Evolutionary conservation across 2,329 filamentous ascomycete species (phyloP), one percentile per base, ranked within the genome.

Genomic region (Trichoderma atroviride): DNA sequence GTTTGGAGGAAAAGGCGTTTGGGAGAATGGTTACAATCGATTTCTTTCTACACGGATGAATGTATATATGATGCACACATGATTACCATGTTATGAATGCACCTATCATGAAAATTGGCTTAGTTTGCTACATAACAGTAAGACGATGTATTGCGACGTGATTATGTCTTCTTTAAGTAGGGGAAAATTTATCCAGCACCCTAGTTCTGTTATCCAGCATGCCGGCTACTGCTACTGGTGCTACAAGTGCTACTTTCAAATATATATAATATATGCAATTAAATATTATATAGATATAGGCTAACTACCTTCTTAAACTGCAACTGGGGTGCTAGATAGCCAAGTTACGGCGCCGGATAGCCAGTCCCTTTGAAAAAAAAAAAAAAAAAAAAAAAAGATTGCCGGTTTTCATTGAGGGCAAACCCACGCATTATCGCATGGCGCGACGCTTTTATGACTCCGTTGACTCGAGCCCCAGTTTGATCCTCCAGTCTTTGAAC

Each of bases 401-500:
- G n/a, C n/a, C n/a, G n/a, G n/a, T n/a, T n/a, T n/a, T n/a, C n/a
- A n/a, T n/a, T n/a, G n/a, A n/a, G n/a, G n/a, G n/a, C n/a, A n/a
- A n/a, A n/a, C n/a, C n/a, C n/a, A n/a, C n/a, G n/a, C n/a, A 56
- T 16, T 19, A 11, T 29, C 31, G 10, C 24, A 55, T 47, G n/a
- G 9, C 5, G 22, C 57, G 5, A 27, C 24, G 7, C 1, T 6
- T 13, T 40, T 6, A 69, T 19, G 53, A 19, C 7, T 57, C 66
- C 5, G 33, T 66, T 27, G 66, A 7, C 10, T 56, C 55, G 5
- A 85, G 74, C 0, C 80, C 80, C 29, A 88, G 77, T 75, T 88
- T 88, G 72, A 88, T 88, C 62, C 87, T 83, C 91, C 93, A 97
- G 71, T 90, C 86, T 75, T 92, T 86, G 76, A 97, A 97, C 16